Conservation (phyloP, 208 protist species). For the Tritrichomonas foetus region DNA sequence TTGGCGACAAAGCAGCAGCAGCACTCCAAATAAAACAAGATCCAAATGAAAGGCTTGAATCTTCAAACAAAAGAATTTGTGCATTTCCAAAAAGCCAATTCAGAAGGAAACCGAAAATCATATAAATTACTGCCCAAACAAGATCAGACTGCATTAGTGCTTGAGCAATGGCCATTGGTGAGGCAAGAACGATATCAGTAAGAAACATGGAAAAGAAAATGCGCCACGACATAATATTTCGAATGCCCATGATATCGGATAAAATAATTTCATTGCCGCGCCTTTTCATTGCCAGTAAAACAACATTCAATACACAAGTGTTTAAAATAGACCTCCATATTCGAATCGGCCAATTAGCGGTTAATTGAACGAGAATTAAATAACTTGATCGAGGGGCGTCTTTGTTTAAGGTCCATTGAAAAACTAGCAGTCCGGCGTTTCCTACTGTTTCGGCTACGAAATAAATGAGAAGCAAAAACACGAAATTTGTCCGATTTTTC, state of each 20-base stretch:
- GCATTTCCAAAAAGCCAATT: slow-evolving; percentile 26
- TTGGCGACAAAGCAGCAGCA: background rate
- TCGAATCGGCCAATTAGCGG: background rate
- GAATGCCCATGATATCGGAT: background rate
- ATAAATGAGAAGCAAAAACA: background rate
- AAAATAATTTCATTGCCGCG: background rate
- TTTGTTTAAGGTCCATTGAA: background rate
- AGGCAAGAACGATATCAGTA: background rate
- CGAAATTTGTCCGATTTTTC: background rate
- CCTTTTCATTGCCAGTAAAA: background rate
- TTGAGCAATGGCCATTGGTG: background rate
- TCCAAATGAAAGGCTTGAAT: background rate
- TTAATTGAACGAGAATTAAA: background rate
- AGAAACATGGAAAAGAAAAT: background rate
- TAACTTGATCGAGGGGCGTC: background rate
- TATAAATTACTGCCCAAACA: background rate
- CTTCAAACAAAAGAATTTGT: background rate
- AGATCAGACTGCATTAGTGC: background rate
- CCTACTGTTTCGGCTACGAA: slow-evolving; percentile 3
- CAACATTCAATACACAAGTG: background rate
- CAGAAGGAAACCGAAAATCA: background rate
- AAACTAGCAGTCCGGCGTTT: background rate
- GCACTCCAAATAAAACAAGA: background rate
- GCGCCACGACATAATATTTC: background rate
- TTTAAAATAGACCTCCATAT: background rate